phyloP scores from a whole-genome alignment of 2,329 filamentous ascomycete genomes.

The Trichoderma semiorbis region DNA sequence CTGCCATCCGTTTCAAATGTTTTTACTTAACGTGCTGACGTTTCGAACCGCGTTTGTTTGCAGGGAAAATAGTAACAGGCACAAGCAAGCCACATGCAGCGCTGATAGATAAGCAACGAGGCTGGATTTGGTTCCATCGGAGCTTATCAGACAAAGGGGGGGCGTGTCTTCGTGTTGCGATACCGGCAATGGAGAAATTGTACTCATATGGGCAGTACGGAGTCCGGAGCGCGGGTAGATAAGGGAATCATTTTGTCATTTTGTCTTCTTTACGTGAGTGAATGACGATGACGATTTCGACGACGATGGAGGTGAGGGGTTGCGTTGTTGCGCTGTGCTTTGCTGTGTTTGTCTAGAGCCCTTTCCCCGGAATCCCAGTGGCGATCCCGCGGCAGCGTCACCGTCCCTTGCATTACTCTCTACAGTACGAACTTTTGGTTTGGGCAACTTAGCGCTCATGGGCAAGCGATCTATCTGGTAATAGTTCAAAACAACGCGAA shows the following conservation, averaged over 20 bases:
- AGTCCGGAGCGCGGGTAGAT: background rate
- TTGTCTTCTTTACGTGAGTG: background rate
- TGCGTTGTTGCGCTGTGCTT: background rate
- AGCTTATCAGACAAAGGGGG: background rate
- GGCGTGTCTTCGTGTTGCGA: background rate
- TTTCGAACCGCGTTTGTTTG: background rate
- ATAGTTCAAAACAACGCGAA: background rate
- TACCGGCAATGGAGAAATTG: background rate
- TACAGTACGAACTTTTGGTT: background rate
- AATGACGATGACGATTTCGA: background rate
- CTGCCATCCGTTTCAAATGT: background rate
- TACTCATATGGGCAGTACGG: no score
- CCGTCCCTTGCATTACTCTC: conserved; percentile 17
- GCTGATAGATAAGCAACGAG: background rate
- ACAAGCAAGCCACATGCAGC: background rate
- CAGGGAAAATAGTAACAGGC: background rate
- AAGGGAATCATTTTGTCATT: background rate
- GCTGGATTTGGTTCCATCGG: background rate
- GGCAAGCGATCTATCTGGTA: background rate
- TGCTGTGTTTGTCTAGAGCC: background rate
- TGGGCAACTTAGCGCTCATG: background rate
- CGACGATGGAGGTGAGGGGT: background rate
- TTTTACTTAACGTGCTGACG: background rate
- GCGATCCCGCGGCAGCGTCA: conserved; percentile 16
- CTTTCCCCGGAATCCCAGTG: conserved; percentile 6